phyloP scores from a whole-genome alignment of 169 alveolate species.

The Plasmodium chabaudi region DNA sequence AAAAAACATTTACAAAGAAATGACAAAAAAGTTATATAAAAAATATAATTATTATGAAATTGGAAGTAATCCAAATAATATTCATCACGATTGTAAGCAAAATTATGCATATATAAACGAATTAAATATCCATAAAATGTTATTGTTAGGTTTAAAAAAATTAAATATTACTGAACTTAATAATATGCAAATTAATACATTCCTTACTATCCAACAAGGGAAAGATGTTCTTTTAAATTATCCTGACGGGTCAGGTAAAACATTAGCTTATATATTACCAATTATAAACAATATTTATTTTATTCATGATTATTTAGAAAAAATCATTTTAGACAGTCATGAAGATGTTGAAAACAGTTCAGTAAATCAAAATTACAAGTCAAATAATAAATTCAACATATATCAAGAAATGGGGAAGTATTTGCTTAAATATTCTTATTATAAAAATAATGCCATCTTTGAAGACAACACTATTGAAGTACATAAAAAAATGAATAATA shows the following conservation, averaged over 20 bases:
- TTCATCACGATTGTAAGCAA: background rate
- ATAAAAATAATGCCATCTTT: constrained; percentile 40
- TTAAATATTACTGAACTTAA: constrained; percentile 76
- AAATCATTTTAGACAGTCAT: constrained; percentile 69
- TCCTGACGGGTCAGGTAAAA: constrained; percentile 83
- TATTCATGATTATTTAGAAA: constrained; percentile 83
- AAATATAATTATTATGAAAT: constrained; percentile 60
- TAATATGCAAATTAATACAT: constrained; percentile 78
- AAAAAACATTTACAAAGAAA: background rate
- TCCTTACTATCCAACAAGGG: constrained; percentile 83
- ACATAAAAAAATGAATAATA: constrained; percentile 25
- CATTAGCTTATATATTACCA: constrained; percentile 84
- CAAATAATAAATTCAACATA: constrained; percentile 69
- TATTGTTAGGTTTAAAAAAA: constrained; percentile 51
- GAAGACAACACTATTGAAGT: constrained; percentile 29
- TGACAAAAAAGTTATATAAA: constrained; percentile 42
- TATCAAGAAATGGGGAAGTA: constrained; percentile 77
- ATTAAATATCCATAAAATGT: constrained; percentile 70
- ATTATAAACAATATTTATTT: constrained; percentile 82
- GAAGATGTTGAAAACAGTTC: background rate
- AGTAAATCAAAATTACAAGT: constrained; percentile 25
- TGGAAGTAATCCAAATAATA: constrained; percentile 53
- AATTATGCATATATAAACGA: constrained; percentile 43
- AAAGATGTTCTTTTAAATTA: constrained; percentile 80
- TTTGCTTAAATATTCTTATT: constrained; percentile 55